These are phyloP conservation scores for Linnemannia hyalina DNA, from an alignment of 192 early-diverging fungal species.

Conservation along the genomic window DNA sequence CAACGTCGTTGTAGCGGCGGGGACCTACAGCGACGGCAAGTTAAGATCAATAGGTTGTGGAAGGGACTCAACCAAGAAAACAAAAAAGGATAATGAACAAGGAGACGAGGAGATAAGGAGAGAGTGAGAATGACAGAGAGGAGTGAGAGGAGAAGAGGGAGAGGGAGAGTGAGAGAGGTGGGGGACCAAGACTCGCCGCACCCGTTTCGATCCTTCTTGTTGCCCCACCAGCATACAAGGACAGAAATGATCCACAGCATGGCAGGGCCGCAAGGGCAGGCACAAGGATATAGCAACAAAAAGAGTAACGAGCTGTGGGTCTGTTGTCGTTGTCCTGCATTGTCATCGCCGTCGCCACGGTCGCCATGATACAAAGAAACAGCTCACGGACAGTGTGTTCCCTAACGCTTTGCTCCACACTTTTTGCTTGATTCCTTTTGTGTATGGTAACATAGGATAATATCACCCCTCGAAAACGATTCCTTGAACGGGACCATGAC, in stretches of 20 bases:
- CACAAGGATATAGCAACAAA: not conserved
- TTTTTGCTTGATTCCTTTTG: not conserved
- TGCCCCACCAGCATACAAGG: not conserved
- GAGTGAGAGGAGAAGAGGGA: not conserved
- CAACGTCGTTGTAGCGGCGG: not conserved
- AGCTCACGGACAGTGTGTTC: conserved; percentile 1
- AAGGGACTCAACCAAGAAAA: not conserved
- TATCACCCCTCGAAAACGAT: conserved; percentile 2
- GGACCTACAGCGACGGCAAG: not conserved
- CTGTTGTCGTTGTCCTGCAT: not conserved
- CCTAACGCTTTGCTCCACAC: conserved; percentile 10
- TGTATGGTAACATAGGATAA: not conserved
- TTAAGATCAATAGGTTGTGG: not conserved
- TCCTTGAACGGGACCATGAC: conserved; percentile 8
- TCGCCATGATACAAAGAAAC: not conserved
- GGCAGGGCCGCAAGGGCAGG: not conserved
- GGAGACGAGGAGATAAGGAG: not conserved
- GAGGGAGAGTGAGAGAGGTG: not conserved
- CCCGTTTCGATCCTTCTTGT: not conserved
- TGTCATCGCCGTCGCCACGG: not conserved
- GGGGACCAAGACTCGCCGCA: conserved; percentile 3
- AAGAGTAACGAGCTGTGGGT: not conserved
- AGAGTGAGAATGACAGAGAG: not conserved
- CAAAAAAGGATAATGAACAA: not conserved
- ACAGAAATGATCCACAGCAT: not conserved